These are phyloP conservation scores for Penicillium sp. DNA, from an alignment of 2,329 filamentous ascomycete species.

Conservation along the genomic window DNA sequence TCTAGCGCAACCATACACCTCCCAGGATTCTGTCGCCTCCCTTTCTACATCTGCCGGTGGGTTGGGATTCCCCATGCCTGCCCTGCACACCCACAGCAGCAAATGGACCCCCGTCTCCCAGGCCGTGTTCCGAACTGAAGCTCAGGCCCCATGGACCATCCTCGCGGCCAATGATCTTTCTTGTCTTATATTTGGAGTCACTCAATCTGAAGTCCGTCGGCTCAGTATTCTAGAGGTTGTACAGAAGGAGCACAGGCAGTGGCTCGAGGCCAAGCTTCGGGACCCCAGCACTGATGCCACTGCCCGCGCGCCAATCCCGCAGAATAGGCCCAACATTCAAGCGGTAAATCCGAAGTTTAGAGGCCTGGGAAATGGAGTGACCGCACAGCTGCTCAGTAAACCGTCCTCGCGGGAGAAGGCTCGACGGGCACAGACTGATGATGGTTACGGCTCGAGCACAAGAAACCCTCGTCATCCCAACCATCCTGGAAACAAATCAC, in stretches of 20 bases:
- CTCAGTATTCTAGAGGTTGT: constrained; percentile 95
- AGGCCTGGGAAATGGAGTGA: constrained; percentile 76
- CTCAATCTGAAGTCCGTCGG: constrained; percentile 88
- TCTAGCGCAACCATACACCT: constrained; percentile 72
- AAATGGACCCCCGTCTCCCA: constrained; percentile 88
- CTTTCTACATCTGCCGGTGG: constrained; percentile 33
- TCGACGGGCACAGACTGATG: constrained; percentile 53
- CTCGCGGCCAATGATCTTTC: constrained; percentile 93
- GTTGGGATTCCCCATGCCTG: constrained; percentile 43
- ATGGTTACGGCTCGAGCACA: constrained; percentile 49
- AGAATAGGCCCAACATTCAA: constrained; percentile 37
- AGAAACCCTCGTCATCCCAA: constrained; percentile 54
- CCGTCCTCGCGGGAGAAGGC: constrained; percentile 55
- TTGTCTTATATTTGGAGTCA: constrained; percentile 97
- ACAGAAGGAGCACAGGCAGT: constrained; percentile 77
- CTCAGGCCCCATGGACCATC: constrained; percentile 87
- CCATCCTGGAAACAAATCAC: constrained; percentile 68
- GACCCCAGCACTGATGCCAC: constrained; percentile 54
- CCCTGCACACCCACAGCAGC: constrained; percentile 80
- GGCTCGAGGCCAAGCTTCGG: constrained; percentile 80
- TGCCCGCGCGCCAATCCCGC: constrained; percentile 27
- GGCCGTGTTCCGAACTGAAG: constrained; percentile 95
- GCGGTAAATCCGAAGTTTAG: constrained; percentile 37
- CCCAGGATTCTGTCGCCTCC: constrained; percentile 45
- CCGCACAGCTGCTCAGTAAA: constrained; percentile 81